These are phyloP conservation scores for Aethionema arabicum DNA, from an alignment of 345 rosid species.

Conservation along the genomic window DNA sequence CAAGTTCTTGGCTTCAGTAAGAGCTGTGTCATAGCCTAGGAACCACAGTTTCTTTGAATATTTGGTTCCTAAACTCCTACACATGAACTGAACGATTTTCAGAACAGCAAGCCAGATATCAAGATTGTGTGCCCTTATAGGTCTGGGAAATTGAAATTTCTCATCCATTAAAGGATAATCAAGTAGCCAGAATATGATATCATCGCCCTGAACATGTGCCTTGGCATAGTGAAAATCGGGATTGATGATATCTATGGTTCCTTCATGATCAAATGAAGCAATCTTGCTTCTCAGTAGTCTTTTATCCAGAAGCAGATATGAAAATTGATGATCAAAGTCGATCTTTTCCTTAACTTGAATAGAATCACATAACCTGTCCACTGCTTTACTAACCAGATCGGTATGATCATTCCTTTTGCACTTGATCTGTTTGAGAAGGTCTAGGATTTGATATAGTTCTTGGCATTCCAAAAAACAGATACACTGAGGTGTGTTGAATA, in stretches of 20 bases:
- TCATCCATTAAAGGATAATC: not conserved
- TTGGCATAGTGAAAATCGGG: not conserved
- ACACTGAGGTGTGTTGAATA: conserved; percentile 15
- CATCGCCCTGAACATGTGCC: conserved; percentile 11
- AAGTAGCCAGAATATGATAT: conserved; percentile 4
- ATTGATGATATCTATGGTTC: not conserved
- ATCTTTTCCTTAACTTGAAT: conserved; percentile 22
- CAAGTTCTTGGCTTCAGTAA: not conserved
- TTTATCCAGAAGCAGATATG: conserved; percentile 18
- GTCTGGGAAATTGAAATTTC: not conserved
- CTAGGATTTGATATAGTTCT: conserved; percentile 11
- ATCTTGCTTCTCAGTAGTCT: conserved; percentile 16
- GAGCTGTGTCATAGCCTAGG: not conserved
- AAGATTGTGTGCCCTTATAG: conserved; percentile 12
- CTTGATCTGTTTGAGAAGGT: not conserved
- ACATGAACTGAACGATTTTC: conserved; percentile 13
- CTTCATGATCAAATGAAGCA: conserved; percentile 17
- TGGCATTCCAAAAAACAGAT: conserved; percentile 6
- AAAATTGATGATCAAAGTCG: conserved; percentile 4
- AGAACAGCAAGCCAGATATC: conserved; percentile 25
- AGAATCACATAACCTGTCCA: not conserved
- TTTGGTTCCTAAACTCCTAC: conserved; percentile 8
- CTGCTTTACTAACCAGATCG: conserved; percentile 7
- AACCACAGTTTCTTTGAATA: conserved; percentile 1
- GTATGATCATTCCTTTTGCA: conserved; percentile 18